Conservation (phyloP, 345 rosid species). For the Zanthoxylum bungeanum region DNA sequence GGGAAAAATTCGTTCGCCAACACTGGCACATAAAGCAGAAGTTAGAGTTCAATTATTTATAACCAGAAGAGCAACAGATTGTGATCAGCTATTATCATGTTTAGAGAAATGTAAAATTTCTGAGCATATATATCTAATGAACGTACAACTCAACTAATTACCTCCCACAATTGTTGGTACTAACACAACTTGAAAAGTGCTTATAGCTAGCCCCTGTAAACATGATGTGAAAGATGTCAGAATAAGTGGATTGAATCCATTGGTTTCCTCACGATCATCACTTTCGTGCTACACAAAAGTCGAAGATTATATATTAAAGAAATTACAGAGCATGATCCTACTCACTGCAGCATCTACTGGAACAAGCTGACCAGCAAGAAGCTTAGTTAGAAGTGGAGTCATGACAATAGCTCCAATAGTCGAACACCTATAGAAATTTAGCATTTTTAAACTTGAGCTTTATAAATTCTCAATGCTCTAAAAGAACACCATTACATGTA, state of each 20-base stretch:
- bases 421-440: conserved; percentile 62
- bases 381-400: conserved; percentile 98
- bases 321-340: conserved; percentile 11
- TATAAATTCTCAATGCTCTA: not conserved
- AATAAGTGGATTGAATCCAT: not conserved
- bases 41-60: conserved; percentile 7
- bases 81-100: not conserved
- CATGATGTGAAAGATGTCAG: conserved; percentile 1
- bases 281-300: not conserved
- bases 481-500: not conserved
- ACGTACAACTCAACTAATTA: conserved; percentile 19
- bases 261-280: not conserved
- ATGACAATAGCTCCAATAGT: conserved; percentile 94
- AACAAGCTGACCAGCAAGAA: conserved; percentile 99
- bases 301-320: not conserved
- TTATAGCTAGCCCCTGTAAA: conserved; percentile 82
- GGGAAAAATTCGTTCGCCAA: conserved; percentile 90
- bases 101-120: conserved; percentile 1
- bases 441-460: conserved; percentile 11
- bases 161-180: conserved; percentile 89
- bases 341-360: conserved; percentile 95
- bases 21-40: conserved; percentile 46
- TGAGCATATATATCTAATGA: conserved; percentile 1
- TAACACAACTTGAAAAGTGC: conserved; percentile 97
- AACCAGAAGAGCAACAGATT: not conserved